These are phyloP conservation scores for Fusarium brevicatenulatum DNA, from an alignment of 2,329 filamentous ascomycete genomes.

Conservation along the genomic window DNA sequence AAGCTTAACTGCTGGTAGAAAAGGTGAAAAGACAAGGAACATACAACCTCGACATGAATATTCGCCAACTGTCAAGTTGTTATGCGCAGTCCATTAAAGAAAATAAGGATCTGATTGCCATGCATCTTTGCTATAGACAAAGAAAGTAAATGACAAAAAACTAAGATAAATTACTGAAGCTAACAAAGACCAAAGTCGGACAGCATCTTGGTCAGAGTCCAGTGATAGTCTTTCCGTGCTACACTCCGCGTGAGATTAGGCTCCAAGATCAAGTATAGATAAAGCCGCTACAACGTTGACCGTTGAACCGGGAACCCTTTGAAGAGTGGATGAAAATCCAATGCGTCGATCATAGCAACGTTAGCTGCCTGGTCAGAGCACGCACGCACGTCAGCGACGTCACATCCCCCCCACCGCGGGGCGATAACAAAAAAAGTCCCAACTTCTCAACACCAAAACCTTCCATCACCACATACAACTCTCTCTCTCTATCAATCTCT, in stretches of 20 bases:
- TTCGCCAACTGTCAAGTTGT: background rate
- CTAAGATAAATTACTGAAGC: rapidly evolving
- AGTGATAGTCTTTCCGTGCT: rapidly evolving
- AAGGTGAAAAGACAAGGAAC: no score
- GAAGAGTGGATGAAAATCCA: background rate
- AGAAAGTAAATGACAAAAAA: background rate
- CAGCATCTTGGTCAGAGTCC: background rate
- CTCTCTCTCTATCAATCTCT: background rate
- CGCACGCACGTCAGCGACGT: slow-evolving; percentile 11
- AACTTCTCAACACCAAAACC: slow-evolving; percentile 15
- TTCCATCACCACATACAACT: background rate
- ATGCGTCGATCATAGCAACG: background rate
- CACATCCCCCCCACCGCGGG: slow-evolving; percentile 21
- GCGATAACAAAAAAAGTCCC: slow-evolving; percentile 21
- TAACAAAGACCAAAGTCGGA: no score
- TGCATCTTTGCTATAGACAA: no score
- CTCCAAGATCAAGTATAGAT: background rate
- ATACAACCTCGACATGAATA: no score
- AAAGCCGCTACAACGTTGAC: no score
- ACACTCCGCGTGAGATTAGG: background rate
- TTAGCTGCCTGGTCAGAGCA: background rate
- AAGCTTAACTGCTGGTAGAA: no score
- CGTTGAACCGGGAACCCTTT: background rate
- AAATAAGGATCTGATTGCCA: background rate
- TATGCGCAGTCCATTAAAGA: rapidly evolving